These are phyloP conservation scores for Penicillium pulvis DNA, from an alignment of 495 filamentous ascomycete species.

Conservation along the genomic window DNA sequence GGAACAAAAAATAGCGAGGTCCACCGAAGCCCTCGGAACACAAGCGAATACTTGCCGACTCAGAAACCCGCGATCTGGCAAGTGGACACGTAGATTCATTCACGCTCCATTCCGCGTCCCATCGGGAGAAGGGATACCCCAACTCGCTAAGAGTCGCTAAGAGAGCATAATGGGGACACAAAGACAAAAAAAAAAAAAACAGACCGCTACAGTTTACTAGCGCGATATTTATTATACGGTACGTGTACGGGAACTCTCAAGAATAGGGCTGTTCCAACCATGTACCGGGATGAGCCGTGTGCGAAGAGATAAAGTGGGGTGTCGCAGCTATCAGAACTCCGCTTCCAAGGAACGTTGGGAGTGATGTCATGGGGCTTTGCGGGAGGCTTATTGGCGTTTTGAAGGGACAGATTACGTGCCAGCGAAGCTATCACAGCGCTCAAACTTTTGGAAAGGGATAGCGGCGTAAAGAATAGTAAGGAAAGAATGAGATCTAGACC, in stretches of 20 bases:
- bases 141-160: not conserved
- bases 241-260: not conserved
- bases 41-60: too few relatives aligned
- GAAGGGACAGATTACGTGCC: not conserved
- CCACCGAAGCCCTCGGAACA: too few relatives aligned
- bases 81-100: not conserved
- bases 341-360: slow-evolving; percentile 9
- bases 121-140: not conserved
- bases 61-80: not conserved
- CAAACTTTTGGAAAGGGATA: not conserved
- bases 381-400: not conserved
- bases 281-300: slow-evolving; percentile 12
- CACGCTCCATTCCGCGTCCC: not conserved
- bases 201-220: not conserved
- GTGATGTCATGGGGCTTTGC: slow-evolving; percentile 10
- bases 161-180: too few relatives aligned
- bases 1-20: not conserved
- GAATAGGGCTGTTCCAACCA: not conserved
- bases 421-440: not conserved
- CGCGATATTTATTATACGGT: not conserved
- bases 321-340: not conserved
- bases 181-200: not conserved
- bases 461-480: not conserved
- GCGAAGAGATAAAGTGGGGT: slow-evolving; percentile 4
- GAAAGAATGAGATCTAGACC: not conserved